These are phyloP conservation scores for Dactylellina leptospora DNA, from an alignment of 2,329 filamentous ascomycete genomes.

Conservation along the genomic window DNA sequence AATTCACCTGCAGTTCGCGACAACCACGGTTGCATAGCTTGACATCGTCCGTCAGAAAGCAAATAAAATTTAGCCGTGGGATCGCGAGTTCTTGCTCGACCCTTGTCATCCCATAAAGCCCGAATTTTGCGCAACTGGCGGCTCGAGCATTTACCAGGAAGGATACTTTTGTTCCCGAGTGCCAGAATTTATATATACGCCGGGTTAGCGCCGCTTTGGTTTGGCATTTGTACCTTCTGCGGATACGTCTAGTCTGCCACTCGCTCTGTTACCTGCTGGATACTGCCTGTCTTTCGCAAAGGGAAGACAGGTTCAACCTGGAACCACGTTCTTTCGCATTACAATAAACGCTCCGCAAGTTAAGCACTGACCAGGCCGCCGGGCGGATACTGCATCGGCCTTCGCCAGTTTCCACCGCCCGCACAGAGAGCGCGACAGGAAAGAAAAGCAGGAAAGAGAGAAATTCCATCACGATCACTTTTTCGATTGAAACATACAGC, in stretches of 20 bases:
- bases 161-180: constrained; percentile 6
- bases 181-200: constrained; percentile 41
- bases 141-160: constrained; percentile 23
- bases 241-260: neutral
- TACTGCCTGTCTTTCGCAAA: no score
- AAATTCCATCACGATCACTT: constrained; percentile 30
- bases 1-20: constrained; percentile 31
- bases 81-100: constrained; percentile 19
- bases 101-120: constrained; percentile 25
- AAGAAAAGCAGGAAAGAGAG: neutral
- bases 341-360: no score
- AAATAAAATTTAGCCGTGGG: constrained; percentile 32
- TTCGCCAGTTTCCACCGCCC: constrained; percentile 49
- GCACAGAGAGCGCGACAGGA: neutral
- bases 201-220: neutral
- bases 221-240: constrained; percentile 3
- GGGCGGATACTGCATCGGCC: constrained; percentile 23
- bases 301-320: no score
- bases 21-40: constrained; percentile 17
- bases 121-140: constrained; percentile 46
- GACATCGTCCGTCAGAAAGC: neutral
- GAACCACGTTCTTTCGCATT: no score
- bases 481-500: constrained; percentile 20
- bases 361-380: no score
- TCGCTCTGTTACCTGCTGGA: constrained; percentile 1